Evolutionary conservation across 2,329 filamentous ascomycete species (phyloP).

Genomic region (Colletotrichum sidae): DNA sequence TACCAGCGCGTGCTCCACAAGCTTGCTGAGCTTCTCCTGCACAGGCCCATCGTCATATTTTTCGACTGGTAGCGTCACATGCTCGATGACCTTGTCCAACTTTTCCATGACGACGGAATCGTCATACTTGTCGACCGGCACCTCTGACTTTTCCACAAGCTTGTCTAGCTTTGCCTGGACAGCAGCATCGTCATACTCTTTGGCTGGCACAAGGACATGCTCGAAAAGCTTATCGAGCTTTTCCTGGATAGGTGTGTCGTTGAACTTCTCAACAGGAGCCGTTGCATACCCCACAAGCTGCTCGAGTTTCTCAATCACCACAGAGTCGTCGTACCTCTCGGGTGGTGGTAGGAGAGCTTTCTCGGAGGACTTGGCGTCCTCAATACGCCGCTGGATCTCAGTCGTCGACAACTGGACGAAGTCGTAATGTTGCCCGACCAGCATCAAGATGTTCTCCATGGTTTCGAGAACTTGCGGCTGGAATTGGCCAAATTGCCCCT

Average conservation of each 20-base stretch:
- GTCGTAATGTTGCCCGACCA: conserved; percentile 89
- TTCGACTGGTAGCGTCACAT: conserved; percentile 26
- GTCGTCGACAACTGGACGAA: conserved; percentile 78
- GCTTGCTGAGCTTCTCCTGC: conserved; percentile 45
- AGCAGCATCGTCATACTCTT: conserved; percentile 41
- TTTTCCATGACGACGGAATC: conserved; percentile 22
- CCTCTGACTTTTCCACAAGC: conserved; percentile 69
- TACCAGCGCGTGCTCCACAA: conserved; percentile 69
- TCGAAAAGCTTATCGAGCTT: conserved; percentile 32
- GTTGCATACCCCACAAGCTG: conserved; percentile 38
- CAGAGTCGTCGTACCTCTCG: conserved; percentile 39
- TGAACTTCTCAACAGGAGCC: conserved; percentile 16
- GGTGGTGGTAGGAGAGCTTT: conserved; percentile 28
- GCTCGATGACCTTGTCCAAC: conserved; percentile 28
- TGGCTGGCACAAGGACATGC: conserved; percentile 18
- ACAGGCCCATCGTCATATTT: conserved; percentile 42
- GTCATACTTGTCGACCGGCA: conserved; percentile 28
- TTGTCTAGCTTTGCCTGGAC: conserved; percentile 45
- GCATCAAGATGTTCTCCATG: conserved; percentile 84
- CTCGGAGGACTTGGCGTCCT: conserved; percentile 66
- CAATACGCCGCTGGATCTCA: conserved; percentile 68
- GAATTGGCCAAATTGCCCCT: conserved; percentile 82
- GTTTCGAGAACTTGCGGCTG: conserved; percentile 90
- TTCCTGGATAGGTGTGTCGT: conserved; percentile 24
- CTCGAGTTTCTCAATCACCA: conserved; percentile 51